Evolutionary conservation across 805 yeast genomes (phyloP).

Genomic region (Saccharomycopsis fibuligera): DNA sequence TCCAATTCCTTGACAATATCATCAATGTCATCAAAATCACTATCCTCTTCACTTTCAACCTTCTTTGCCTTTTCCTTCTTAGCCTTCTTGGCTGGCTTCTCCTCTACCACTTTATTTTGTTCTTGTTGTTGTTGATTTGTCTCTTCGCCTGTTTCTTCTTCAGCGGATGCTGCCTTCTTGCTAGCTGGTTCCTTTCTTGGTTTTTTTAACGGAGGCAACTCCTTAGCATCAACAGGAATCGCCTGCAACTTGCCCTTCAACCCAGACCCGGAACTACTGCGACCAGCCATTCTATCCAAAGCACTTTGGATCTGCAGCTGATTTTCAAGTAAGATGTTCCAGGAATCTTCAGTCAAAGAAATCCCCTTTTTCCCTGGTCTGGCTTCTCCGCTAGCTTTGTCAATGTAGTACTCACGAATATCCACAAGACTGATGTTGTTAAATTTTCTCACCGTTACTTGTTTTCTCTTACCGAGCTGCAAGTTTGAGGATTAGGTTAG

Average conservation of each 20-base stretch:
- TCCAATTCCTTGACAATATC: slow-evolving; percentile 19
- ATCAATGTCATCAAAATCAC: slow-evolving; percentile 20
- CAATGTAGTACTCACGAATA: slow-evolving; percentile 74
- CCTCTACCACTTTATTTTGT: background rate
- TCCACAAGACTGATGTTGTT: slow-evolving; percentile 65
- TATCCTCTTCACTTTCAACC: slow-evolving; percentile 12
- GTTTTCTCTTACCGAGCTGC: slow-evolving; percentile 53
- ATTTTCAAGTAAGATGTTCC: slow-evolving; percentile 41
- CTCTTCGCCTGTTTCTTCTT: background rate
- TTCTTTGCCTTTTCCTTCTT: slow-evolving; percentile 1
- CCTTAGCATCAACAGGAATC: slow-evolving; percentile 3
- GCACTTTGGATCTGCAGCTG: slow-evolving; percentile 12
- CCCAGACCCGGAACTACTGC: slow-evolving; percentile 2
- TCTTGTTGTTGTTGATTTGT: background rate
- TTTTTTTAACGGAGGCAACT: slow-evolving; percentile 6
- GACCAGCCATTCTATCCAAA: slow-evolving; percentile 20
- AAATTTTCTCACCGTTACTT: slow-evolving; percentile 67
- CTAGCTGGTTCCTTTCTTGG: slow-evolving; percentile 1
- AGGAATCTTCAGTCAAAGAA: slow-evolving; percentile 49
- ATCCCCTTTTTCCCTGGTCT: slow-evolving; percentile 81
- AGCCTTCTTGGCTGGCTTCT: slow-evolving; percentile 4
- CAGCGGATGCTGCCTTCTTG: background rate
- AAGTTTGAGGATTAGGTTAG: too few relatives aligned
- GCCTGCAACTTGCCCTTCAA: slow-evolving; percentile 6
- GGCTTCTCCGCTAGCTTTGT: slow-evolving; percentile 48